phyloP scores from a whole-genome alignment of 139 green algal genomes.

The Gonium pectorale region DNA sequence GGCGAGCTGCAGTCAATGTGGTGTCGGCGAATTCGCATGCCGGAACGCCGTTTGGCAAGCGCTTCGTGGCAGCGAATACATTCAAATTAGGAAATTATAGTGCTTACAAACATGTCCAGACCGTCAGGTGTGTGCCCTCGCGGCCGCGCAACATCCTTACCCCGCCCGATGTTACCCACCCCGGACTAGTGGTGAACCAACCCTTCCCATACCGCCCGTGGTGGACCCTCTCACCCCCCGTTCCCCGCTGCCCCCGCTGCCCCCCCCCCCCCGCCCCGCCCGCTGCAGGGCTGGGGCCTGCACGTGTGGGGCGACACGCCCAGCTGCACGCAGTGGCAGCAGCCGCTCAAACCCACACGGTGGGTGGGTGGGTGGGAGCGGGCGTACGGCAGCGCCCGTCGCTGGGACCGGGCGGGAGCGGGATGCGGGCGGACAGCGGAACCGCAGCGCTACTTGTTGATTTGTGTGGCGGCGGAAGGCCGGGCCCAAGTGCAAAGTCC shows the following conservation, averaged over 20 bases:
- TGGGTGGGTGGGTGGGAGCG: neutral
- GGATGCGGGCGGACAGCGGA: too few relatives aligned
- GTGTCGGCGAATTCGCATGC: neutral
- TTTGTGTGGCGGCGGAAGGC: too few relatives aligned
- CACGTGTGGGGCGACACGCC: slow-evolving; percentile 67
- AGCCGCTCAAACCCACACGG: slow-evolving; percentile 46
- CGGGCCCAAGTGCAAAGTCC: too few relatives aligned
- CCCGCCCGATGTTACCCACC: neutral
- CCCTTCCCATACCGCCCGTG: too few relatives aligned
- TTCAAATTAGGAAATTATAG: neutral
- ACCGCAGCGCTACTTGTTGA: too few relatives aligned
- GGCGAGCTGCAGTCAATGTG: neutral
- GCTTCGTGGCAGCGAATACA: neutral
- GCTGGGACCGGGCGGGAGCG: too few relatives aligned
- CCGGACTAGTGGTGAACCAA: neutral
- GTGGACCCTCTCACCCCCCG: neutral
- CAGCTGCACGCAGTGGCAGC: slow-evolving; percentile 46
- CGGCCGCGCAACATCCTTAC: too few relatives aligned
- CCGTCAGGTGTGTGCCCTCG: too few relatives aligned
- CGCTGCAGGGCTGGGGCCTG: slow-evolving; percentile 61
- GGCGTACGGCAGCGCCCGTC: too few relatives aligned
- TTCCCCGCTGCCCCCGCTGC: neutral
- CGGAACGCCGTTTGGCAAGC: neutral
- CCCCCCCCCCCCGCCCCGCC: neutral
- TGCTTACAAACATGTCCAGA: too few relatives aligned